These are phyloP conservation scores for Mallotus repandus DNA, from an alignment of 441 rosid genomes.

Conservation along the genomic window DNA sequence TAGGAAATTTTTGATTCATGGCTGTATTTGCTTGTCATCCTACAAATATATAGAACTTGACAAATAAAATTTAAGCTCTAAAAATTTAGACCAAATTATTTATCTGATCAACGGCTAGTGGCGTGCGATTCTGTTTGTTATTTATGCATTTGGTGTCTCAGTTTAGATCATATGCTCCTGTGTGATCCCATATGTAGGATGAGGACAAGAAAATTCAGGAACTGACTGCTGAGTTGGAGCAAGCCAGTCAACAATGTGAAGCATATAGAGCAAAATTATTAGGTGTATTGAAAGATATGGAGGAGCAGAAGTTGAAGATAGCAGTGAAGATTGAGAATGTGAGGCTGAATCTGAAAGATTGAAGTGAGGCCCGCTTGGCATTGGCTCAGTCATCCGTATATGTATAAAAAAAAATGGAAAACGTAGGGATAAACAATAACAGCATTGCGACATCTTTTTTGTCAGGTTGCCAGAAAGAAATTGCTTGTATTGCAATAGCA, in stretches of 20 bases:
- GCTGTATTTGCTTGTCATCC: neutral
- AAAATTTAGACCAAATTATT: neutral
- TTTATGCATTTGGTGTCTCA: neutral
- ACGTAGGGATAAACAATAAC: no score
- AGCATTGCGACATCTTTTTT: no score
- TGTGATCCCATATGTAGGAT: slow-evolving; percentile 23
- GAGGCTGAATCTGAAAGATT: slow-evolving; percentile 38
- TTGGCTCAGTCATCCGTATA: neutral
- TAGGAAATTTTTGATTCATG: neutral
- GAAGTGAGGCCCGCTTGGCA: neutral
- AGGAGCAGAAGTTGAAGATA: slow-evolving; percentile 47
- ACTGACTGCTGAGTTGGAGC: slow-evolving; percentile 34
- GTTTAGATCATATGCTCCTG: neutral
- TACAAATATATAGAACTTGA: neutral
- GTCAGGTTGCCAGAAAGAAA: no score
- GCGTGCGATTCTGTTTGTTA: neutral
- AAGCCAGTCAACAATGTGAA: slow-evolving; percentile 38
- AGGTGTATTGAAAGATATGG: slow-evolving; percentile 38
- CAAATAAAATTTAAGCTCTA: neutral
- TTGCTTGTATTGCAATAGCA: no score
- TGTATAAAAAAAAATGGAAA: no score
- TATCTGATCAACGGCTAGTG: neutral
- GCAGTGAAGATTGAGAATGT: slow-evolving; percentile 42
- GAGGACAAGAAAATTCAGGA: slow-evolving; percentile 38
- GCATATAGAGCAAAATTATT: slow-evolving; percentile 38